phyloP scores from a whole-genome alignment of 2,329 filamentous ascomycete species.

The Elsinoe arachidis region DNA sequence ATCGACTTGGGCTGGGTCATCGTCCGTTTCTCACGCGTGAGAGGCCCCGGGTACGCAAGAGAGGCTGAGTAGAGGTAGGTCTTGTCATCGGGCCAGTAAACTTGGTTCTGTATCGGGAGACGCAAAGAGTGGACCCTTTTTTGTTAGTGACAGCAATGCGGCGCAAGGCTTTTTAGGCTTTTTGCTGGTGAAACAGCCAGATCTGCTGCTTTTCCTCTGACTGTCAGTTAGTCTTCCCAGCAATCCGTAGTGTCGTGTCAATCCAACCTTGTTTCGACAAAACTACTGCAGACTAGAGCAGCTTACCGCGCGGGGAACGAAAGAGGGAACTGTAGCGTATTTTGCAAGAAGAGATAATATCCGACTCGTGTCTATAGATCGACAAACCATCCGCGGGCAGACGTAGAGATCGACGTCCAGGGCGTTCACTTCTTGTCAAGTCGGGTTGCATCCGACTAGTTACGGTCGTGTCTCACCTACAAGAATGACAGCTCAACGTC shows the following conservation, averaged over 20 bases:
- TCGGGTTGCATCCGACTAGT: not conserved
- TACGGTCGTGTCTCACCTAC: not conserved
- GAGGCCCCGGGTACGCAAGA: not conserved
- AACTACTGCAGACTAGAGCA: not conserved
- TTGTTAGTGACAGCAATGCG: not conserved
- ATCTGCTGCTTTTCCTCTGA: not conserved
- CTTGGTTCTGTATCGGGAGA: too few relatives aligned
- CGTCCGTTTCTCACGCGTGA: too few relatives aligned
- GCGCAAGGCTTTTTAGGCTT: constrained; percentile 9
- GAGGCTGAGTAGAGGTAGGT: constrained; percentile 8
- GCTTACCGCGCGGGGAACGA: not conserved
- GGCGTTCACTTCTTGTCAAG: not conserved
- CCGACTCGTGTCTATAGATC: not conserved
- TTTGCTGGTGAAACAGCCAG: not conserved
- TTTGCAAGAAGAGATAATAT: not conserved
- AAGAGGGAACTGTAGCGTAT: not conserved
- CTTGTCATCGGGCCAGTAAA: constrained; percentile 3
- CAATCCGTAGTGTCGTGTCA: constrained; percentile 5
- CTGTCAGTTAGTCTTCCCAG: not conserved
- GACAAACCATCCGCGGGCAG: constrained; percentile 7
- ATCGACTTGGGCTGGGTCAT: too few relatives aligned
- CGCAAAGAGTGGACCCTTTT: not conserved
- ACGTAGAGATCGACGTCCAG: not conserved
- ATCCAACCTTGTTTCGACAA: not conserved
- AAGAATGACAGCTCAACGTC: not conserved